Base-by-base conservation (phyloP, 768 basidiomycete genomes). In the Trametopsis cervina region DNA sequence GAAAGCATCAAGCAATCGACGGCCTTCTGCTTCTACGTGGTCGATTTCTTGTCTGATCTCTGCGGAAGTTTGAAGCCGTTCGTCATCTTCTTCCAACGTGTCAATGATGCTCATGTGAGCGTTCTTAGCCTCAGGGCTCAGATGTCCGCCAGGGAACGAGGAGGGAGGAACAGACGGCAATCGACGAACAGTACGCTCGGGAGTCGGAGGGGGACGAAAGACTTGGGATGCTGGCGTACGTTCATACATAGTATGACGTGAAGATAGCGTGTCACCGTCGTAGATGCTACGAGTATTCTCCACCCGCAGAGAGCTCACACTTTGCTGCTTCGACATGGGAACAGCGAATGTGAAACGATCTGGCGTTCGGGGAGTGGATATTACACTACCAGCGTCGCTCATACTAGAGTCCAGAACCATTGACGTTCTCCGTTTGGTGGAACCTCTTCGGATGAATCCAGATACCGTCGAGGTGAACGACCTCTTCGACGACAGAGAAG, bases 1-100 rank as follows among this genome's bases (percentile, higher is more conserved):
- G 62, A 89, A 89, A 2, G 86, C 85, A 58, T 89, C 87, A 65
- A 88, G 74, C 40, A 89, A 64, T 42, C 83, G 71, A 52, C 74
- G 73, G 4, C 76, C 79, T 60, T 90, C 87, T 25, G 80, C 79
- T 60, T 89, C 85, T 37, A 90, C 77, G 4, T 71, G 63, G 50
- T 74, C 67, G 37, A 90, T 84, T 56, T 89, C 83, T 39, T 75
- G 68, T 33, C 74, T 78, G 46, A 89, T 80, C 33, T 83, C 74
- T 52, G 75, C 70, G 49, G 77, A 72, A n/a, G 82, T 75, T 49
- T 77, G 74, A 47, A 79, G 63, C 44, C 68, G 71, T 1, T 81
- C 77, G 42, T 83, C 80, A 48, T 80, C 78, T 43, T 75, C 67
- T 40, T 41, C 51, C 21, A 75, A 57, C 54, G 71, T 67, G 57